phyloP scores from a whole-genome alignment of 176 grass and related monocot genomes.

The Stipa capillata region DNA sequence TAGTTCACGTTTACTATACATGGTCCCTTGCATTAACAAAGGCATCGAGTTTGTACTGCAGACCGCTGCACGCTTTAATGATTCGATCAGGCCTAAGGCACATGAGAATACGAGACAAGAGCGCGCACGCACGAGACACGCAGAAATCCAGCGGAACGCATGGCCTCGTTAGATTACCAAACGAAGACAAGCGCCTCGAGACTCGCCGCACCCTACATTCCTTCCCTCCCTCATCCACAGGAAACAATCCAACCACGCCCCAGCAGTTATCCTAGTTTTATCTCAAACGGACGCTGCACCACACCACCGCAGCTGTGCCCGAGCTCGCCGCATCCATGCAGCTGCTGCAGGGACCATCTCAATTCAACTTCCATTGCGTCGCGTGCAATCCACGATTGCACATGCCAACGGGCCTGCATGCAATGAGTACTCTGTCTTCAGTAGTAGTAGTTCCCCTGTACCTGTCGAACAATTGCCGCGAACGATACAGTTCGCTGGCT shows the following conservation, averaged over 20 bases:
- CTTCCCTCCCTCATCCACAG: not conserved
- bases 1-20: too few relatives aligned
- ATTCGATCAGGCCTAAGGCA: not conserved
- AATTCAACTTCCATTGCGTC: too few relatives aligned
- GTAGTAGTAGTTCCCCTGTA: conserved; percentile 27
- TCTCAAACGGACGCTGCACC: not conserved
- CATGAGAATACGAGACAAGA: too few relatives aligned
- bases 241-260: conserved; percentile 16
- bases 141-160: conserved; percentile 1
- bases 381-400: conserved; percentile 4
- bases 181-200: too few relatives aligned
- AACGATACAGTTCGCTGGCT: conserved; percentile 2
- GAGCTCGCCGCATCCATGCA: not conserved
- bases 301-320: too few relatives aligned
- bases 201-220: not conserved
- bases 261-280: not conserved
- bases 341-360: conserved; percentile 16
- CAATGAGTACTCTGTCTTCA: not conserved
- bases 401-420: conserved; percentile 6
- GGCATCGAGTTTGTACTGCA: not conserved
- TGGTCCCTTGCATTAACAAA: too few relatives aligned
- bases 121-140: conserved; percentile 1
- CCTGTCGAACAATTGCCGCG: conserved; percentile 8
- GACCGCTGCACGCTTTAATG: not conserved
- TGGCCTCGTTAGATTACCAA: too few relatives aligned